These are phyloP conservation scores for Lunasporangiospora selenospora DNA, from an alignment of 192 early-diverging fungal genomes.

Conservation along the genomic window DNA sequence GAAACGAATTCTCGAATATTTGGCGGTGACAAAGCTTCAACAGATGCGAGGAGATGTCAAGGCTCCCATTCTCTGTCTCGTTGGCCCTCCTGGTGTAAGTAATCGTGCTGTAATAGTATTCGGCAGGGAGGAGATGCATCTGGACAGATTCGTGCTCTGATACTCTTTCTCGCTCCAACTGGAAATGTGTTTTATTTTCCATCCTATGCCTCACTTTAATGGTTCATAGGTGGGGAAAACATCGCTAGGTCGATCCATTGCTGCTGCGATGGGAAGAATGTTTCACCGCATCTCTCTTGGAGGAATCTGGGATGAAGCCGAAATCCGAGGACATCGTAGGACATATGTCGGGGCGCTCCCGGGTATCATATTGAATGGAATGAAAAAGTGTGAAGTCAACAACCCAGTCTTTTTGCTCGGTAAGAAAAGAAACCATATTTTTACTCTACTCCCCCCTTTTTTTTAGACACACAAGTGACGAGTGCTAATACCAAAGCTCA, in stretches of 20 bases:
- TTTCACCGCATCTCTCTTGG: slow-evolving; percentile 80
- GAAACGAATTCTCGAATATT: slow-evolving; percentile 75
- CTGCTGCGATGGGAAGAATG: slow-evolving; percentile 66
- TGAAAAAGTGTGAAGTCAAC: slow-evolving; percentile 64
- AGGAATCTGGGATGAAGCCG: slow-evolving; percentile 83
- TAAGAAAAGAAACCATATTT: too few relatives aligned
- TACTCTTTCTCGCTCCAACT: too few relatives aligned
- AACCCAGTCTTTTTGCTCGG: slow-evolving; percentile 77
- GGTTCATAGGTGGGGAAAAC: slow-evolving; percentile 74
- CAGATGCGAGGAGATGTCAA: slow-evolving; percentile 65
- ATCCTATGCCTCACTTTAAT: slow-evolving; percentile 42
- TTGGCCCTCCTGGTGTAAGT: slow-evolving; percentile 59
- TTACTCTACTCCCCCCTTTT: too few relatives aligned
- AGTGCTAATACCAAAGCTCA: too few relatives aligned
- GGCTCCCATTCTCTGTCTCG: slow-evolving; percentile 73
- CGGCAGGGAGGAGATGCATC: too few relatives aligned
- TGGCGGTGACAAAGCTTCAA: slow-evolving; percentile 77
- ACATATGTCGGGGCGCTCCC: slow-evolving; percentile 85
- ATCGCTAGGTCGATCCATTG: slow-evolving; percentile 76
- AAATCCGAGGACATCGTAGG: slow-evolving; percentile 80
- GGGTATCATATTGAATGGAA: slow-evolving; percentile 71
- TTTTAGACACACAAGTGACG: not conserved
- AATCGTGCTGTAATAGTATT: too few relatives aligned
- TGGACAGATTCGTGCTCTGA: too few relatives aligned
- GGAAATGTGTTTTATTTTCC: too few relatives aligned